Evolutionary conservation across 257 asterid genomes (phyloP).

Genomic region (Solanum paucissectum): DNA sequence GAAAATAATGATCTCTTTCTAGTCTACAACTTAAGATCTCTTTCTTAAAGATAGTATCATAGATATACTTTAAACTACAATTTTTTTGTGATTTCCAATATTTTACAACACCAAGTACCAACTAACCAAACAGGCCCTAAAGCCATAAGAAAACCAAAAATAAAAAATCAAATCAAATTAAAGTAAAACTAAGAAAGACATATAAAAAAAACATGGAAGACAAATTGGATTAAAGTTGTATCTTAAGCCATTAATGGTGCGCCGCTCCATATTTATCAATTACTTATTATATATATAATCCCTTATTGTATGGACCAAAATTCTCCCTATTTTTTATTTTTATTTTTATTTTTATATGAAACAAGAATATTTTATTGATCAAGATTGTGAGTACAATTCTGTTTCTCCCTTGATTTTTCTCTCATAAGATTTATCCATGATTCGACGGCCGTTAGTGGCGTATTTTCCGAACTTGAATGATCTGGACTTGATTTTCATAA

Average conservation of each 20-base stretch:
- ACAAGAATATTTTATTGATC: too few species aligned
- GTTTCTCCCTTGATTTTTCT: too few species aligned
- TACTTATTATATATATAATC: not conserved
- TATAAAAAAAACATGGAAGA: not conserved
- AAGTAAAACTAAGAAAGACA: not conserved
- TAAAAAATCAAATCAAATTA: not conserved
- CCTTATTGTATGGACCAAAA: conserved; percentile 20
- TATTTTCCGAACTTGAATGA: too few species aligned
- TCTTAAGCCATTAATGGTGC: conserved; percentile 7
- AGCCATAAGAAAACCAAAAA: not conserved
- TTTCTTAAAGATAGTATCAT: not conserved
- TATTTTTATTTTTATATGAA: too few species aligned
- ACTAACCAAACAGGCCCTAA: not conserved
- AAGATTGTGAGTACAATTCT: too few species aligned
- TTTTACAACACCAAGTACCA: not conserved
- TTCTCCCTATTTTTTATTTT: not conserved
- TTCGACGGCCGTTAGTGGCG: too few species aligned
- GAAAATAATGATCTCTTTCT: not conserved
- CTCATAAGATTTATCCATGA: too few species aligned
- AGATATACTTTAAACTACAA: not conserved
- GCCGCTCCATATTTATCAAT: not conserved
- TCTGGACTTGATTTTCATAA: too few species aligned
- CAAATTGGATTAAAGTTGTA: not conserved
- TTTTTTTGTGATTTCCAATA: not conserved
- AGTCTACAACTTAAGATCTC: not conserved